Evolutionary conservation across 805 yeast species (phyloP), one percentile per base, ranked within the genome.

Genomic region (Saturnispora sekii): DNA sequence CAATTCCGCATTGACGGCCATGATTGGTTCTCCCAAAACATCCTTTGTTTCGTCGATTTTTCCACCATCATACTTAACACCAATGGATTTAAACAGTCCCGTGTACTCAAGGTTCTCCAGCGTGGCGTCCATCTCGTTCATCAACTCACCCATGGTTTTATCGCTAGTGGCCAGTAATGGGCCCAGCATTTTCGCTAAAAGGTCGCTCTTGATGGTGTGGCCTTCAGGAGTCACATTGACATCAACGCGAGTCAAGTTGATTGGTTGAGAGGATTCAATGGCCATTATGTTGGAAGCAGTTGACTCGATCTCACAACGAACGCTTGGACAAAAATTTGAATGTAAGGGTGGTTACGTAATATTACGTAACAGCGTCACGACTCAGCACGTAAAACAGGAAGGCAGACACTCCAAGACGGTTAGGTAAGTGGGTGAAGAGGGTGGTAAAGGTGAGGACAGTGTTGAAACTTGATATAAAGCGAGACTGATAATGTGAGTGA

Each of bases 101-200:
- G 63, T 55, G 43, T 58, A 53, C 10, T 46, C 32, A 30, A 65
- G 51, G 34, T 57, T 52, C 5, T 48, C 35, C 16, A 53, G 35
- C 3, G 58, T 48, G 8, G 38, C 26, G 8, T 59, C 44, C 41
- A 59, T 53, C 21, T 51, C 45, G 2, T 35, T 36, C 8, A 72
- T 48, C 52, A 76, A 61, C 50, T 72, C 69, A 14, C 58, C 62
- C 38, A 75, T 57, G 1, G 79, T 74, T 46, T 67, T 48, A 42
- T 58, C 63, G 3, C 63, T 51, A 3, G 60, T 54, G 5, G 54
- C 57, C 11, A 69, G 56, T 48, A 75, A 56, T 12, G 80, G 80
- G 3, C 60, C 47, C 44, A 76, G 59, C 18, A 74, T 59, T 49
- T 70, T 73, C 46, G 59, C 55, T 61, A 71, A 71, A 56, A 74